phyloP scores from a whole-genome alignment of 164 flowering plant genomes.

The Saururus chinensis region DNA sequence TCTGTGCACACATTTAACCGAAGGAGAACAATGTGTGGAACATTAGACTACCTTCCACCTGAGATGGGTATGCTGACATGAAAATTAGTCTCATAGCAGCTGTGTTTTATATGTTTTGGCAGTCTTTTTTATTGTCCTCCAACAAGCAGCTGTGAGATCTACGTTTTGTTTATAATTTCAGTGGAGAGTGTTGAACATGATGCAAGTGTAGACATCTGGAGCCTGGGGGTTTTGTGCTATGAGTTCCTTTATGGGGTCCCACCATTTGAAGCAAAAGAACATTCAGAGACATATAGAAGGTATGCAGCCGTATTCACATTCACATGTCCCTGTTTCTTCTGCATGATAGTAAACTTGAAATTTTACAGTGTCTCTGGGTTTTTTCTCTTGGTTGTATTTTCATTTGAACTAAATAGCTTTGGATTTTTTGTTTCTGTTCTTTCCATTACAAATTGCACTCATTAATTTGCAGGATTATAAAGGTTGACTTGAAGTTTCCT shows the following conservation, averaged over 20 bases:
- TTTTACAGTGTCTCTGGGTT: background rate
- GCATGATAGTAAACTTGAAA: background rate
- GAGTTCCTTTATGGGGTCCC: conserved; percentile 95
- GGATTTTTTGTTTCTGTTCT: background rate
- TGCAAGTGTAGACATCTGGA: conserved; percentile 96
- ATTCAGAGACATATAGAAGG: conserved; percentile 96
- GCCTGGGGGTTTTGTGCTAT: conserved; percentile 86
- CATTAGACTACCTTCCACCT: conserved; percentile 97
- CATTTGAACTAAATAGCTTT: background rate
- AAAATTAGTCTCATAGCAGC: background rate
- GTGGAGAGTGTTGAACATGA: conserved; percentile 98
- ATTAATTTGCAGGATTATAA: conserved; percentile 51
- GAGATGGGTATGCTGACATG: conserved; percentile 76
- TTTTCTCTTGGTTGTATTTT: background rate
- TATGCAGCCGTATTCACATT: conserved; percentile 9
- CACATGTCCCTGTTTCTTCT: background rate
- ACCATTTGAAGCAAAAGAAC: conserved; percentile 96
- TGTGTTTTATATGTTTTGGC: background rate
- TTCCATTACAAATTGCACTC: no score
- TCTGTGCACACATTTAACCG: conserved; percentile 96
- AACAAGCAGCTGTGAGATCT: no score
- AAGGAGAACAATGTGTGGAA: conserved; percentile 94
- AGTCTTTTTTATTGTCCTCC: no score
- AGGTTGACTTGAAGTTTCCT: conserved; percentile 91
- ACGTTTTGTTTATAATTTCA: conserved; percentile 13